Conservation (phyloP, 2,329 filamentous ascomycete genomes). For the Neophaeococcomyces aloes region DNA sequence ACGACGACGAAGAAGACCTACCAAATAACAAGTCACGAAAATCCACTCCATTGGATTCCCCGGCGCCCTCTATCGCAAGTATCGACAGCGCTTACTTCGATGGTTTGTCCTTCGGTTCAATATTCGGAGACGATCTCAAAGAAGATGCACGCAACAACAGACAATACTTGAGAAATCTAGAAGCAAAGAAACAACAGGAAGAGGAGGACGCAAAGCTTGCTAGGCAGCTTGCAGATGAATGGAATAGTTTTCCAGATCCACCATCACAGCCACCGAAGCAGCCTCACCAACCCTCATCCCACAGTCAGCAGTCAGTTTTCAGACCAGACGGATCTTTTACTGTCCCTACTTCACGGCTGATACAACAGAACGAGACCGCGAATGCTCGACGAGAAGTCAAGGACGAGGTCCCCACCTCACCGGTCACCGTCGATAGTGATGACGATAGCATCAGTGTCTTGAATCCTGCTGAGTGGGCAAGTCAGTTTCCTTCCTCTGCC, state of each 20-base stretch:
- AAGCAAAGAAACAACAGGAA: slow-evolving; percentile 20
- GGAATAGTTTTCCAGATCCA: slow-evolving; percentile 15
- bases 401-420: background rate
- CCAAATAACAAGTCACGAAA: slow-evolving; percentile 19
- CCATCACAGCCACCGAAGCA: slow-evolving; percentile 1
- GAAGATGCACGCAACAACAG: slow-evolving; percentile 12
- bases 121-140: slow-evolving; percentile 12
- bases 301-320: slow-evolving; percentile 15
- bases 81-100: slow-evolving; percentile 13
- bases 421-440: background rate
- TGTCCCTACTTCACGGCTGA: slow-evolving; percentile 4
- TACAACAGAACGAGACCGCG: background rate
- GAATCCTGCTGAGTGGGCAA: background rate
- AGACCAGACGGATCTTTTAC: slow-evolving; percentile 15
- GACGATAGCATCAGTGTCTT: slow-evolving; percentile 2
- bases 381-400: background rate
- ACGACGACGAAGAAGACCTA: slow-evolving; percentile 3
- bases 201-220: slow-evolving; percentile 26
- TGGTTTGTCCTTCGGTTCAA: slow-evolving; percentile 9
- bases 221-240: slow-evolving; percentile 27
- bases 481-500: background rate
- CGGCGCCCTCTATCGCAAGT: slow-evolving; percentile 14
- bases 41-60: slow-evolving; percentile 15
- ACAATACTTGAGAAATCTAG: slow-evolving; percentile 9
- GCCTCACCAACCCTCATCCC: background rate